phyloP scores from a whole-genome alignment of 768 basidiomycete species.

The Tulasnella sp. region DNA sequence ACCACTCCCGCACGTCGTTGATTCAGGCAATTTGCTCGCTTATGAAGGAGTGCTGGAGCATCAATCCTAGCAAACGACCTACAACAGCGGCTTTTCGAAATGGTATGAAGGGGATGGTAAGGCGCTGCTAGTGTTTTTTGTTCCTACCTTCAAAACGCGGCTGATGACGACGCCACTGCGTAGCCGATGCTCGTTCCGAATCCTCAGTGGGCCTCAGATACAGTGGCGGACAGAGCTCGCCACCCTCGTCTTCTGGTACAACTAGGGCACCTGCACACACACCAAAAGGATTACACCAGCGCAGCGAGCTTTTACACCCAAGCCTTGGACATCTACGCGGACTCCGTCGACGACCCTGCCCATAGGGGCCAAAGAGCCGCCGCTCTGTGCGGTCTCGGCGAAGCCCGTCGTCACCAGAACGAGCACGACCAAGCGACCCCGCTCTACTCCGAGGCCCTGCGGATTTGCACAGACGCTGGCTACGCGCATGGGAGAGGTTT shows the following conservation, averaged over 20 bases:
- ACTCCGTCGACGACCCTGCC: background rate
- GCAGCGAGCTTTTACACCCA: background rate
- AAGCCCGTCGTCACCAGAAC: background rate
- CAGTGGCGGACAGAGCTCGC: background rate
- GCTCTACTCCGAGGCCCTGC: background rate
- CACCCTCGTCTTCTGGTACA: background rate
- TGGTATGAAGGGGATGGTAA: background rate
- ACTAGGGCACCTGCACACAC: background rate
- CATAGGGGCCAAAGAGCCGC: too few species aligned
- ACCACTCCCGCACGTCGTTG: background rate
- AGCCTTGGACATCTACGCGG: background rate
- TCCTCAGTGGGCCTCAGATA: background rate
- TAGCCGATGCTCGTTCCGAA: background rate
- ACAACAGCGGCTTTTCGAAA: background rate
- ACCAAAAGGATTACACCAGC: background rate
- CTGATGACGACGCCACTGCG: too few species aligned
- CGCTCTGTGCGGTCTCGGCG: background rate
- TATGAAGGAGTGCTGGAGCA: background rate
- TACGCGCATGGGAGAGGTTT: background rate
- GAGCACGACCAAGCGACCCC: background rate
- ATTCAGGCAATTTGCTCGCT: background rate
- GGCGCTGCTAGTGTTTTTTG: too few species aligned
- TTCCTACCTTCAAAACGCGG: too few species aligned
- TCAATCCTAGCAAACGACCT: background rate
- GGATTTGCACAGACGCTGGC: background rate